Evolutionary conservation across 257 asterid species (phyloP).

Genomic region (Penstemon eatonii): DNA sequence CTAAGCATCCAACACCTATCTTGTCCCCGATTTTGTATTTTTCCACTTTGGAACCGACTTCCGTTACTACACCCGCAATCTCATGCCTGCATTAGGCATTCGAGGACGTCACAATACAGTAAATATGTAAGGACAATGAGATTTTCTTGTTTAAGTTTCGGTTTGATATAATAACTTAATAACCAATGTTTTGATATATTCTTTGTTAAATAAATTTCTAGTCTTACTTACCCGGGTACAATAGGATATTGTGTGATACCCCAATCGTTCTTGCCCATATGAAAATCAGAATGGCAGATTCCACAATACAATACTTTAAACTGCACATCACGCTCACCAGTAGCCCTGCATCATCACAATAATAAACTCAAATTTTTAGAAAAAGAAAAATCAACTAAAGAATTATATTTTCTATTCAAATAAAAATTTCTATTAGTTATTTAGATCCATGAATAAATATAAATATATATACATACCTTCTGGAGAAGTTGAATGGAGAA

Average conservation of each 20-base stretch:
- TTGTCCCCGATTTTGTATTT: slow-evolving; percentile 46
- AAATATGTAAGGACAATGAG: no score
- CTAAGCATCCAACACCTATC: slow-evolving; percentile 47
- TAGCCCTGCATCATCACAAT: slow-evolving; percentile 23
- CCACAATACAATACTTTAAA: slow-evolving; percentile 43
- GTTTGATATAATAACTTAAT: no score
- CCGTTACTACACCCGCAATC: slow-evolving; percentile 47
- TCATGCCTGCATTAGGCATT: slow-evolving; percentile 45
- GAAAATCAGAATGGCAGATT: slow-evolving; percentile 52
- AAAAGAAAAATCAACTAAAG: no score
- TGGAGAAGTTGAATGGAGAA: slow-evolving; percentile 41
- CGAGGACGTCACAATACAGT: slow-evolving; percentile 15
- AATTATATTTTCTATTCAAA: no score
- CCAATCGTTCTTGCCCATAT: slow-evolving; percentile 43
- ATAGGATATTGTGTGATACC: slow-evolving; percentile 36
- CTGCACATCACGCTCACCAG: slow-evolving; percentile 44
- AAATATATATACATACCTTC: slow-evolving; percentile 24
- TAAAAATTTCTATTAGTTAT: no score
- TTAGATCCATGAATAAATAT: no score
- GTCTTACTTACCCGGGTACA: slow-evolving; percentile 40
- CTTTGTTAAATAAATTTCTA: background rate
- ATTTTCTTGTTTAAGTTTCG: no score
- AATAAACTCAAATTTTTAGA: no score
- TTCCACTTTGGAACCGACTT: slow-evolving; percentile 41
- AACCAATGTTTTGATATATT: no score